phyloP scores from a whole-genome alignment of 257 asterid species.

The Solanum verrucosum region DNA sequence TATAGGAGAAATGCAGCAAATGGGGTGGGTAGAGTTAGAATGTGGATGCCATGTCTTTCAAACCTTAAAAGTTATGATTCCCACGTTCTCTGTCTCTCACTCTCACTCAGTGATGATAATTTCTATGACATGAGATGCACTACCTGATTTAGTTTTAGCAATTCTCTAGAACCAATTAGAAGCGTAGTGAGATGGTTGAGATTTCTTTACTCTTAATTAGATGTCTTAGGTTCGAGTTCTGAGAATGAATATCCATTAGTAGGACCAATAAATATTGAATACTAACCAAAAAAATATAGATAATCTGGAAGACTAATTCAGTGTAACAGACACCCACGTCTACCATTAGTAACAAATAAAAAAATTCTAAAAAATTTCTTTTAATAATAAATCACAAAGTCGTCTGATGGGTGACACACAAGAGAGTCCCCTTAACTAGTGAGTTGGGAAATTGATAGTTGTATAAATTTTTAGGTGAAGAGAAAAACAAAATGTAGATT shows the following conservation, averaged over 20 bases:
- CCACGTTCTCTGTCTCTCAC: not conserved
- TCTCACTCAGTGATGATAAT: not conserved
- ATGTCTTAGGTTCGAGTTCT: not conserved
- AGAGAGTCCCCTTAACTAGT: not conserved
- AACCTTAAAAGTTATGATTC: constrained; percentile 1
- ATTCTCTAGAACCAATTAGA: not conserved
- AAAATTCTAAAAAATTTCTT: not conserved
- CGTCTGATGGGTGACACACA: not conserved
- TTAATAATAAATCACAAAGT: not conserved
- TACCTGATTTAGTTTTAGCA: not conserved
- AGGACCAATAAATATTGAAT: not conserved
- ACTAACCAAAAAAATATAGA: not conserved
- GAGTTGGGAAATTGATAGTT: too few species aligned
- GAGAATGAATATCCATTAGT: not conserved
- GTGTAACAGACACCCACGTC: not conserved
- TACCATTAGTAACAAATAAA: not conserved
- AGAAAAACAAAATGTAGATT: not conserved
- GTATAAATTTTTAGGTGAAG: not conserved
- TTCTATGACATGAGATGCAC: constrained; percentile 1
- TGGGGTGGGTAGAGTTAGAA: not conserved
- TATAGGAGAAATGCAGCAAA: not conserved
- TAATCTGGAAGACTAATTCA: not conserved
- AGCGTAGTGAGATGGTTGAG: too few species aligned
- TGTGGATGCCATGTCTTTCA: not conserved
- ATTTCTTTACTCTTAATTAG: not conserved